Percentiles rank a stretch among this genome's conserved stretches.
These are phyloP conservation scores for Ophiocordyceps camponoti-rufipedis DNA, from an alignment of 2,329 filamentous ascomycete genomes.

Conservation along the genomic window DNA sequence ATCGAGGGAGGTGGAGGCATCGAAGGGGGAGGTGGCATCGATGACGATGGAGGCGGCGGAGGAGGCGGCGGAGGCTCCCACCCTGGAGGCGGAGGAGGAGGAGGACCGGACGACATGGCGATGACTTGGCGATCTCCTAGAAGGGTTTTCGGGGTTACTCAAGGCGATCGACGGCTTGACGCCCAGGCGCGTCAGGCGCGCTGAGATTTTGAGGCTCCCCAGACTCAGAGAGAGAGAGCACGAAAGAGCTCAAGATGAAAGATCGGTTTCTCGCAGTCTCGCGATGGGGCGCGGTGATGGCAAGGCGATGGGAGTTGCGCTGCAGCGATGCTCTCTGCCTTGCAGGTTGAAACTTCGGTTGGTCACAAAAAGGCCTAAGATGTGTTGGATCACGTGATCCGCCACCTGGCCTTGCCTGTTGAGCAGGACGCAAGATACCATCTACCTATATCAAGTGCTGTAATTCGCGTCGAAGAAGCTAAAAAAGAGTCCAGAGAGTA, in stretches of 20 bases:
- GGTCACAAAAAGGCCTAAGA: neutral
- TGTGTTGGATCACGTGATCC: neutral
- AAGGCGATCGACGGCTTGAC: conserved; percentile 13
- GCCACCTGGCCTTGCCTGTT: too few relatives aligned
- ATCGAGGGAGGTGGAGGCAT: conserved; percentile 25
- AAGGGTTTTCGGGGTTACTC: conserved; percentile 6
- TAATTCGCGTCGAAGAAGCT: too few relatives aligned
- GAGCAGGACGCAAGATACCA: too few relatives aligned
- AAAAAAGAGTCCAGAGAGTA: too few relatives aligned
- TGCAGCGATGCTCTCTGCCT: neutral
- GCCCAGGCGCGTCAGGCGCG: conserved; percentile 18
- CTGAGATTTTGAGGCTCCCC: conserved; percentile 6
- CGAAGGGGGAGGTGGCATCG: conserved; percentile 18
- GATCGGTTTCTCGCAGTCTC: conserved; percentile 6
- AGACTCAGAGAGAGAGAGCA: neutral
- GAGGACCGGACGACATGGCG: conserved; percentile 32
- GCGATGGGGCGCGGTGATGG: conserved; percentile 11
- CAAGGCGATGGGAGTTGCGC: conserved; percentile 8
- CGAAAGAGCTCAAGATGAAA: neutral
- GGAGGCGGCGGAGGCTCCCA: conserved; percentile 39
- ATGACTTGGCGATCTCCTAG: conserved; percentile 11
- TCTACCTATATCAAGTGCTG: too few relatives aligned
- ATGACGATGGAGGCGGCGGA: conserved; percentile 15
- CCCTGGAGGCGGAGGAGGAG: conserved; percentile 39
- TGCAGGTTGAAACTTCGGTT: conserved; percentile 16